These are phyloP conservation scores for Brettanomyces naardenensis DNA, from an alignment of 805 yeast species.

Conservation along the genomic window DNA sequence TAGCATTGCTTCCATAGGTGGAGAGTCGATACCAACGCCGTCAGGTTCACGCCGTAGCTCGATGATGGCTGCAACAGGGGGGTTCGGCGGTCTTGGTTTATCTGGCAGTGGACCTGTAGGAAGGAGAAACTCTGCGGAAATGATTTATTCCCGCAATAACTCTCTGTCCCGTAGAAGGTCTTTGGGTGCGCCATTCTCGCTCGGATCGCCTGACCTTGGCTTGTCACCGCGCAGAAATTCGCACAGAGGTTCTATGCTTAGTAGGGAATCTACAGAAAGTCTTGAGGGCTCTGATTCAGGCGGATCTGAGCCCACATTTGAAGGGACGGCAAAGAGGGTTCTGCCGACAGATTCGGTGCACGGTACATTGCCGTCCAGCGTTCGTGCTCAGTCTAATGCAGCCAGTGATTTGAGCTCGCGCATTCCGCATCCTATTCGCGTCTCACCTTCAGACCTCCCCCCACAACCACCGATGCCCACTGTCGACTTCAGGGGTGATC, in stretches of 20 bases:
- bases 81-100: background rate
- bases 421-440: slow-evolving; percentile 3
- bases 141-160: background rate
- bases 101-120: background rate
- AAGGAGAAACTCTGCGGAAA: background rate
- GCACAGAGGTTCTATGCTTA: background rate
- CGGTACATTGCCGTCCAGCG: too few species aligned
- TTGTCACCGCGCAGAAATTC: background rate
- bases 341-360: too few species aligned
- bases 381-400: too few species aligned
- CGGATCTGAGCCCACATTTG: too few species aligned
- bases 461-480: slow-evolving; percentile 49
- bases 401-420: too few species aligned
- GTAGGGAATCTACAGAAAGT: slow-evolving; percentile 1
- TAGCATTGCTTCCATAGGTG: slow-evolving; percentile 2
- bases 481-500: slow-evolving; percentile 17
- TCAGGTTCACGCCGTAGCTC: slow-evolving; percentile 6
- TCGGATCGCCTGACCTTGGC: background rate
- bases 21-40: slow-evolving; percentile 4
- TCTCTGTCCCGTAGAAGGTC: slow-evolving; percentile 1
- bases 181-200: background rate
- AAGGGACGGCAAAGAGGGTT: too few species aligned
- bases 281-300: background rate
- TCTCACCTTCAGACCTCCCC: slow-evolving; percentile 31
- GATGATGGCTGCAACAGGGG: slow-evolving; percentile 2